Evolutionary conservation across 441 rosid species (phyloP), one percentile per base, ranked within the genome.

Genomic region (Eutrema salsugineum): DNA sequence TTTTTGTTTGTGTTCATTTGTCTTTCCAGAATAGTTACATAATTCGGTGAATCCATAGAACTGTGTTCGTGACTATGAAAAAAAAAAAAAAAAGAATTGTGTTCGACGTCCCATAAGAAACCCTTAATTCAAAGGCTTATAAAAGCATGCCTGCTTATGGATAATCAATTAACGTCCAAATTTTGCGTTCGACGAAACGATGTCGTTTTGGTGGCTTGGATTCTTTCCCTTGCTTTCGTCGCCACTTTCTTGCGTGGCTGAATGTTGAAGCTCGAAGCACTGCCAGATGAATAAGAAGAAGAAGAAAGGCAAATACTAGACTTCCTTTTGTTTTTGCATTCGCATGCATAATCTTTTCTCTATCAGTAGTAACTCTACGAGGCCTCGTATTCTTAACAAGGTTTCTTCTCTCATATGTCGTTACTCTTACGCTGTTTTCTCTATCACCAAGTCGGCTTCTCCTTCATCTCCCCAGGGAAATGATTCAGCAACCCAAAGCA

Each of bases 271-370:
- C 60, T 73, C 17, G 17, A 22, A 16, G n/a, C n/a, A n/a, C n/a
- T 33, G 38, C 63, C 64, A 61, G 69, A 51, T 59, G 78, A 74
- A 40, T 28, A 4, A 38, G 60, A 16, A 72, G 62, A 49, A 22
- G 24, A 22, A 22, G n/a, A n/a, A 58, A 28, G 14, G 22, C 33
- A 33, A 39, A 22, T 22, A 22, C 12, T 49, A 58, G 6, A 11
- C 30, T 24, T 54, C 12, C 15, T 38, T 2, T 22, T 5, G 44
- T 46, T 44, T 39, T 32, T 24, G 48, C 73, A 72, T 1, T 61
- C 79, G 73, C 55, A 84, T 82, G 87, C 79, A 78, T 63, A 78
- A 48, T 65, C 73, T 70, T 62, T 59, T 86, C 78, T 76, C 57
- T 17, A 38, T 47, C 62, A 66, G 78, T 71, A 72, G n/a, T n/a